Percentiles rank a stretch among this genome's conserved stretches.
These are phyloP conservation scores for Alternaria sp. DNA, from an alignment of 2,329 filamentous ascomycete genomes.

Conservation along the genomic window DNA sequence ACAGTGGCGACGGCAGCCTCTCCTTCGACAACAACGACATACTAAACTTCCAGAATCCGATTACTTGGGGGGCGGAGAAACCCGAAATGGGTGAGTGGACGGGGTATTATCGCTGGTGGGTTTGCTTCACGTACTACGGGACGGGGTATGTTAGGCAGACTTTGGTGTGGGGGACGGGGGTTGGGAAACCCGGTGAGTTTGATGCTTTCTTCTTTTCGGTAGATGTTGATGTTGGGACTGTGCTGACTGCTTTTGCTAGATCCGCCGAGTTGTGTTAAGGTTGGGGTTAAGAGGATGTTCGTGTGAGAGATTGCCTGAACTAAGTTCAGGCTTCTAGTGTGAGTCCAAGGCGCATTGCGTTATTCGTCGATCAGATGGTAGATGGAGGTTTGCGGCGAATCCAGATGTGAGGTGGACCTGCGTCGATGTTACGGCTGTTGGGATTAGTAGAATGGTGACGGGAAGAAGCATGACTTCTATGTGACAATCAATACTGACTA, in stretches of 20 bases:
- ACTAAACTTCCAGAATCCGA: background rate
- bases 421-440: background rate
- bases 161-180: background rate
- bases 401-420: background rate
- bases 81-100: background rate
- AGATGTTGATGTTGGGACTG: background rate
- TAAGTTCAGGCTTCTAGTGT: background rate
- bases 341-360: background rate
- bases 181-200: background rate
- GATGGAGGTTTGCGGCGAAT: background rate
- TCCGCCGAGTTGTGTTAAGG: background rate
- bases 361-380: background rate
- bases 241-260: background rate
- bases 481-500: background rate
- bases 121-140: background rate
- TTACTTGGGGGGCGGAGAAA: background rate
- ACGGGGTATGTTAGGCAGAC: background rate
- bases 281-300: background rate
- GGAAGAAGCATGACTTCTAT: background rate
- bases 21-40: background rate
- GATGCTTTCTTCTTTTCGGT: background rate
- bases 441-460: background rate
- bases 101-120: background rate
- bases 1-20: background rate
- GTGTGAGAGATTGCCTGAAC: background rate